Evolutionary conservation across 257 asterid species (phyloP).

Genomic region (Mitragyna speciosa): DNA sequence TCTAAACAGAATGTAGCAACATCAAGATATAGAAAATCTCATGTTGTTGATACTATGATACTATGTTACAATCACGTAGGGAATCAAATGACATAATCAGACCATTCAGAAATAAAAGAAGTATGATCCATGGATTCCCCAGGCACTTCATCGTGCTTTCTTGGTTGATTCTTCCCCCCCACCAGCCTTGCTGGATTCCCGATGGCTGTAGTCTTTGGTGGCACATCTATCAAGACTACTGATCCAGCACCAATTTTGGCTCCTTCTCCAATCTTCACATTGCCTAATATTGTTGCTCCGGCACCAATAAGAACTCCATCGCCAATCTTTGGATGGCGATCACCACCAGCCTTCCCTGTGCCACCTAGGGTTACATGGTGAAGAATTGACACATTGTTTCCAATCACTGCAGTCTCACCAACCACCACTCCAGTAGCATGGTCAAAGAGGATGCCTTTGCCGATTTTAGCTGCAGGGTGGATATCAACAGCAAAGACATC

Average conservation of each 20-base stretch:
- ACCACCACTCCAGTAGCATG: slow-evolving; percentile 81
- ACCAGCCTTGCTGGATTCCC: slow-evolving; percentile 75
- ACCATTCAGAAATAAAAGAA: slow-evolving; percentile 37
- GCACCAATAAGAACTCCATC: slow-evolving; percentile 79
- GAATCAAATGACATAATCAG: slow-evolving; percentile 37
- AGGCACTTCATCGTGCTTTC: slow-evolving; percentile 32
- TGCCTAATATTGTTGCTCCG: slow-evolving; percentile 67
- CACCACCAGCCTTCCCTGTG: slow-evolving; percentile 72
- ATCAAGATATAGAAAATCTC: too few species aligned
- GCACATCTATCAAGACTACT: slow-evolving; percentile 61
- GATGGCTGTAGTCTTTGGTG: slow-evolving; percentile 60
- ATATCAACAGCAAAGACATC: slow-evolving; percentile 49
- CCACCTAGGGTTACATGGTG: slow-evolving; percentile 88
- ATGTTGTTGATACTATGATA: too few species aligned
- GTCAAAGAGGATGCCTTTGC: slow-evolving; percentile 44
- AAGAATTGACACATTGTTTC: slow-evolving; percentile 65
- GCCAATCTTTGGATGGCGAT: slow-evolving; percentile 81
- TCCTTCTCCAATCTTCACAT: slow-evolving; percentile 50
- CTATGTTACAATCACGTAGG: background rate
- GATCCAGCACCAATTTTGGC: slow-evolving; percentile 81
- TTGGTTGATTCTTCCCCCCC: slow-evolving; percentile 38
- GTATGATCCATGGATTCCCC: slow-evolving; percentile 49
- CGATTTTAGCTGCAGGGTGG: slow-evolving; percentile 48
- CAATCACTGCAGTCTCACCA: slow-evolving; percentile 85
- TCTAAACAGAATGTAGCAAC: background rate